phyloP scores from a whole-genome alignment of 257 asterid genomes.

The Capsicum pubescens region DNA sequence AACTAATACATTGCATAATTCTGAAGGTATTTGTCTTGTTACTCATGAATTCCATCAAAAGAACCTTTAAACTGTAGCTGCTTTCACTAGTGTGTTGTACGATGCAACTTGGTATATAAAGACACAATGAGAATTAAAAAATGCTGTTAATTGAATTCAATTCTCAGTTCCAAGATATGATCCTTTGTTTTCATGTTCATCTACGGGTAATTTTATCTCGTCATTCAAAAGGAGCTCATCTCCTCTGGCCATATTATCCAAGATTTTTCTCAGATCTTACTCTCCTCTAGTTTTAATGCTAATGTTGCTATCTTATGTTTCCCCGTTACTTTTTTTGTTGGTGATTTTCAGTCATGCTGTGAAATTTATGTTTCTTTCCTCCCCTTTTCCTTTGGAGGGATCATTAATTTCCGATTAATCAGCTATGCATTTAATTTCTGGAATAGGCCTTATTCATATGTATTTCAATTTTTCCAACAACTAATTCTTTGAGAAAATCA shows the following conservation, averaged over 20 bases:
- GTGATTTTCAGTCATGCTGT: not conserved
- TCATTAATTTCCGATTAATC: not conserved
- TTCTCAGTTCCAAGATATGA: not conserved
- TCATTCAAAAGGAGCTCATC: not conserved
- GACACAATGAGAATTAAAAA: not conserved
- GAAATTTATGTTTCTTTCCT: not conserved
- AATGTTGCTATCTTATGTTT: not conserved
- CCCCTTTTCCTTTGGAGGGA: not conserved
- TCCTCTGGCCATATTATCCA: not conserved
- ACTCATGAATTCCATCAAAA: not conserved
- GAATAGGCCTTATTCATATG: no score
- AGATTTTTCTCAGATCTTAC: not conserved
- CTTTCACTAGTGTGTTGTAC: conserved; percentile 17
- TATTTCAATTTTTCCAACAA: not conserved
- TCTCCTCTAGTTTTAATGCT: not conserved
- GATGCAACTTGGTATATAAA: not conserved
- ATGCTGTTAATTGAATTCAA: not conserved
- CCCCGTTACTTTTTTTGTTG: not conserved
- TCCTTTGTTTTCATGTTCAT: not conserved
- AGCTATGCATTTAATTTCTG: not conserved
- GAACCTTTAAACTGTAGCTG: not conserved
- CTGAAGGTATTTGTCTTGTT: conserved; percentile 51
- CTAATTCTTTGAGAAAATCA: not conserved
- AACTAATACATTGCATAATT: conserved; percentile 41
- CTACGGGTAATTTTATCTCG: not conserved